Conservation (phyloP, 441 rosid genomes). For the Aleurites moluccanus region DNA sequence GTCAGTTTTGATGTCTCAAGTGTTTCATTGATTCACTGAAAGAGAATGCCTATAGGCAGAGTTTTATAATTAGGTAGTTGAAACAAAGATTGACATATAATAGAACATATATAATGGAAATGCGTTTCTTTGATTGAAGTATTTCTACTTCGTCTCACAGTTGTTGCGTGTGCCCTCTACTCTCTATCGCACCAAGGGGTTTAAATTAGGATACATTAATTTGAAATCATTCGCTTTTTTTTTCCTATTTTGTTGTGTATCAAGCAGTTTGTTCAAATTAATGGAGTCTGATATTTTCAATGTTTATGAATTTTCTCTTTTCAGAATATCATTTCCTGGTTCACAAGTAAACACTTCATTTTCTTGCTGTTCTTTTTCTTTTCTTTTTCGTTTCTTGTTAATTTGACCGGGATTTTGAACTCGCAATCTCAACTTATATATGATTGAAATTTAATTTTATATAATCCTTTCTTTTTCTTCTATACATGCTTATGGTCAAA, state of each 20-base stretch:
- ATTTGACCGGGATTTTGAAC: too few relatives aligned
- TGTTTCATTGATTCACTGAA: conserved; percentile 14
- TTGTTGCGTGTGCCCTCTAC: background rate
- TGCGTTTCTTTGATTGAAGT: background rate
- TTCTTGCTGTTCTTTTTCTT: too few relatives aligned
- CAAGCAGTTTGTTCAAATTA: background rate
- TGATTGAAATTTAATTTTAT: too few relatives aligned
- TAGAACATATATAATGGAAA: background rate
- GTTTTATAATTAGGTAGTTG: background rate
- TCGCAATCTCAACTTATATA: too few relatives aligned
- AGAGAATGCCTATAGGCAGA: conserved; percentile 19
- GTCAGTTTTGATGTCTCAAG: background rate
- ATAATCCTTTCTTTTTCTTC: background rate
- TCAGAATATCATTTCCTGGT: background rate
- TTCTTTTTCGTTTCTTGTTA: background rate
- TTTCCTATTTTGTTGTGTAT: background rate
- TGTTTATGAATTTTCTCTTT: background rate
- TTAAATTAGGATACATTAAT: background rate
- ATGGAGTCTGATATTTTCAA: background rate
- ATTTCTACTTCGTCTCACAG: background rate
- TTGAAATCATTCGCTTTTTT: background rate
- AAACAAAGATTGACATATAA: conserved; percentile 1
- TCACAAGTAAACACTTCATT: too few relatives aligned
- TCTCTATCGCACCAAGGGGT: background rate
- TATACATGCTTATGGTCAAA: background rate